Conservation (phyloP, 352 stramenopile genomes). For the Phytophthora megakarya region DNA sequence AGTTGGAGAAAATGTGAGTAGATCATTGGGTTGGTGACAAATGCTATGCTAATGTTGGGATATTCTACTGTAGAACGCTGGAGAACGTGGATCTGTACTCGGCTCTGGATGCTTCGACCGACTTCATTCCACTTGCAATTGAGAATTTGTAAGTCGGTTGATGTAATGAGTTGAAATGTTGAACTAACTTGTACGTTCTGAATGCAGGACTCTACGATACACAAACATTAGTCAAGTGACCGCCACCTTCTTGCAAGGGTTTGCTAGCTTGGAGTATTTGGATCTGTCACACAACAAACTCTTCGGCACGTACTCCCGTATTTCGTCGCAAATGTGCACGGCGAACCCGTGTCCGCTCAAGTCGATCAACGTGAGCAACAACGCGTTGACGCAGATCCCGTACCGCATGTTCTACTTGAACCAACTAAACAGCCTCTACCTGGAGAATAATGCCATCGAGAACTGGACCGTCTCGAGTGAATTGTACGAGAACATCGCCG, state of each 20-base stretch:
- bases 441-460: slow-evolving; percentile 48
- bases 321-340: slow-evolving; percentile 54
- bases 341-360: slow-evolving; percentile 52
- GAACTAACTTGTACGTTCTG: not conserved
- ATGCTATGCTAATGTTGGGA: slow-evolving; percentile 1
- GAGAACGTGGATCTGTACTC: slow-evolving; percentile 50
- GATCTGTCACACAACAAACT: slow-evolving; percentile 58
- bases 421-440: slow-evolving; percentile 49
- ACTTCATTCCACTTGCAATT: slow-evolving; percentile 53
- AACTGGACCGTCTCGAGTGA: slow-evolving; percentile 53
- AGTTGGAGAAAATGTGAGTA: slow-evolving; percentile 44
- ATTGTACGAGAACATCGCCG: slow-evolving; percentile 44
- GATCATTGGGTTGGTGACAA: not conserved
- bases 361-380: slow-evolving; percentile 56
- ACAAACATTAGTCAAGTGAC: slow-evolving; percentile 53
- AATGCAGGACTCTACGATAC: slow-evolving; percentile 38
- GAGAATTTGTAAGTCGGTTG: slow-evolving; percentile 41
- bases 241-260: slow-evolving; percentile 45
- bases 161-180: not conserved
- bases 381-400: slow-evolving; percentile 43
- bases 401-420: slow-evolving; percentile 56
- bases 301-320: slow-evolving; percentile 48
- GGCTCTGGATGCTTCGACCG: slow-evolving; percentile 36
- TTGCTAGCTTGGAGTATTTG: slow-evolving; percentile 50
- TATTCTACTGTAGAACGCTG: slow-evolving; percentile 38